Evolutionary conservation across 2,329 filamentous ascomycete species (phyloP), one percentile per base, ranked within the genome.

Genomic region (Fusarium sp.): DNA sequence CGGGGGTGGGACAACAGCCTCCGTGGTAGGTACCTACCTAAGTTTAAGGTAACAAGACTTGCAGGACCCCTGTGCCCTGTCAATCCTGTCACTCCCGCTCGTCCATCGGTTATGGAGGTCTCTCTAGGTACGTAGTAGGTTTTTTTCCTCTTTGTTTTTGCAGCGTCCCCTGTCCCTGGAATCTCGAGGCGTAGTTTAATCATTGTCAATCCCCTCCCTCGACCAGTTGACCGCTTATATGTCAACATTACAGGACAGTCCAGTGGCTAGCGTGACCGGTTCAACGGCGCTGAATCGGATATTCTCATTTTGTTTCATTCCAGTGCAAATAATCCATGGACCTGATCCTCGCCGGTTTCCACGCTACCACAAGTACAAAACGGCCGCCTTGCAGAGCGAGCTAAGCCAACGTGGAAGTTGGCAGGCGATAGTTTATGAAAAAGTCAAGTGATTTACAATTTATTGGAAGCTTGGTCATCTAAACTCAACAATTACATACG

Each of bases 1-100:
- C 70, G 73, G 73, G 73, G 73, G 72, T 72, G 73, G 73, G 71
- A 74, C 72, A 72, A 48, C 64, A 65, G 67, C 54, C 62, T 65
- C 46, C 43, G 25, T 27, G 48, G 48, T 39, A 25, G 25, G 25
- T 25, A n/a, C n/a, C n/a, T n/a, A n/a, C n/a, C n/a, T n/a, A 43
- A 60, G 58, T 43, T 51, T 60, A 29, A n/a, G 25, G 58, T 56
- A 62, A 47, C 41, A 57, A 36, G 43, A 63, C 39, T 29, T 45
- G 41, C 25, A 33, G 27, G 48, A 59, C 52, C 63, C 63, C 63
- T 67, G 50, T 57, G 63, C 50, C 63, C 41, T 58, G 63, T 59
- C 47, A 37, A 40, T 46, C 39, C 43, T 66, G 62, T 48, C 59
- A 63, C 42, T 62, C 55, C 48, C 48, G 36, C 55, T 36, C 48